phyloP scores from a whole-genome alignment of 257 asterid species.

The Nicotiana sylvestris region DNA sequence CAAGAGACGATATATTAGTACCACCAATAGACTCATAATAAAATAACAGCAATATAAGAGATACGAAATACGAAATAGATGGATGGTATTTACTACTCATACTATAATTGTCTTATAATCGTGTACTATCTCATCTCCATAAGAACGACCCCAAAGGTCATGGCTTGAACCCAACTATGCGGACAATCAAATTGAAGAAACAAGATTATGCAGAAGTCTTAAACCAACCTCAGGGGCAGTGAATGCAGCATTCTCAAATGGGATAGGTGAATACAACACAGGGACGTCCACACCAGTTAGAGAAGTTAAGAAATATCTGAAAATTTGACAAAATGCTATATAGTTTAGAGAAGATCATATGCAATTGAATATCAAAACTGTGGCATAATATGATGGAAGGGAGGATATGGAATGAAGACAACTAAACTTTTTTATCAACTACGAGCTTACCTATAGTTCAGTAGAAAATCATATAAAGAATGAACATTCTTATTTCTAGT shows the following conservation, averaged over 20 bases:
- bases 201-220: not conserved
- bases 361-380: constrained; percentile 7
- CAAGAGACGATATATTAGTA: too few species aligned
- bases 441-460: constrained; percentile 64
- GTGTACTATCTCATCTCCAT: not conserved
- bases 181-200: not conserved
- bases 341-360: not conserved
- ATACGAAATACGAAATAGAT: too few species aligned
- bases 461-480: constrained; percentile 68
- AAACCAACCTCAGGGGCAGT: constrained; percentile 81
- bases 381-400: not conserved
- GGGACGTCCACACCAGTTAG: constrained; percentile 87
- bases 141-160: not conserved
- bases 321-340: constrained; percentile 15
- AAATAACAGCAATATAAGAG: too few species aligned
- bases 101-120: not conserved
- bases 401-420: not conserved
- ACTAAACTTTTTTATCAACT: not conserved
- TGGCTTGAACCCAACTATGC: not conserved
- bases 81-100: not conserved
- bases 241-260: constrained; percentile 75
- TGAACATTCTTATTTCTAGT: constrained; percentile 67
- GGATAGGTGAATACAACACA: constrained; percentile 71
- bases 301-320: constrained; percentile 60
- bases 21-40: too few species aligned